Conservation (phyloP, 2,329 filamentous ascomycete species). For the Epichloe sibirici region DNA sequence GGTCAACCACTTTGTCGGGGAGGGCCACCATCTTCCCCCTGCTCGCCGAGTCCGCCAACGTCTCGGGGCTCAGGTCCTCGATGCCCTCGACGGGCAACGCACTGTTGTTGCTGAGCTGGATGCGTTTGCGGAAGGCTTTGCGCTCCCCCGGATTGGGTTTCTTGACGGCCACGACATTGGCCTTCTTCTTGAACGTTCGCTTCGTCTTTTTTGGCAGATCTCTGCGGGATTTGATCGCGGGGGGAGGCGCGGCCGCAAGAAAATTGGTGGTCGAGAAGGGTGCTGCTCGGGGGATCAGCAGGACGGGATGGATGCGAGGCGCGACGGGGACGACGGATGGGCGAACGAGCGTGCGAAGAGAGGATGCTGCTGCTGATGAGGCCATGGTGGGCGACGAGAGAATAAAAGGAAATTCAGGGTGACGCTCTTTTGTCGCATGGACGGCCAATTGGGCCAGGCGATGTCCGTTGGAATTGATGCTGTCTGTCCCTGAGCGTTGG, state of each 20-base stretch:
- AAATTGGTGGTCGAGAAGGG: slow-evolving; percentile 27
- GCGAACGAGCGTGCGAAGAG: slow-evolving; percentile 30
- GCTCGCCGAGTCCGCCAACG: slow-evolving; percentile 40
- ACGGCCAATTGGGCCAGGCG: slow-evolving; percentile 17
- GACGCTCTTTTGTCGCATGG: slow-evolving; percentile 8
- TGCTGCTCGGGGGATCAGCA: slow-evolving; percentile 18
- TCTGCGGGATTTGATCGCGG: slow-evolving; percentile 21
- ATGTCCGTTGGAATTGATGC: too few species aligned
- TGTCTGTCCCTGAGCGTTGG: too few species aligned
- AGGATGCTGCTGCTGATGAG: slow-evolving; percentile 11
- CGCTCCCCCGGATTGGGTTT: slow-evolving; percentile 70
- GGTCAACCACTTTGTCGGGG: slow-evolving; percentile 59
- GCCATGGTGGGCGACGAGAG: slow-evolving; percentile 1
- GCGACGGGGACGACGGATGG: slow-evolving; percentile 18
- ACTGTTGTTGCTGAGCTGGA: slow-evolving; percentile 89
- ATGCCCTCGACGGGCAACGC: slow-evolving; percentile 66
- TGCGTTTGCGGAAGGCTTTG: slow-evolving; percentile 75
- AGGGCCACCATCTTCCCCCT: slow-evolving; percentile 58
- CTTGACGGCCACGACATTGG: slow-evolving; percentile 31
- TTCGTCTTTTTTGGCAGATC: slow-evolving; percentile 27
- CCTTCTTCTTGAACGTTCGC: slow-evolving; percentile 41
- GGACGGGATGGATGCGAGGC: slow-evolving; percentile 21
- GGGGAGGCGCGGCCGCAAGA: slow-evolving; percentile 17
- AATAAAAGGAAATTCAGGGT: neutral
- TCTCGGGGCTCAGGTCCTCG: slow-evolving; percentile 43